Evolutionary conservation across 2,329 filamentous ascomycete genomes (phyloP), one percentile per base, ranked within the genome.

Genomic region (Fusarium sp.): DNA sequence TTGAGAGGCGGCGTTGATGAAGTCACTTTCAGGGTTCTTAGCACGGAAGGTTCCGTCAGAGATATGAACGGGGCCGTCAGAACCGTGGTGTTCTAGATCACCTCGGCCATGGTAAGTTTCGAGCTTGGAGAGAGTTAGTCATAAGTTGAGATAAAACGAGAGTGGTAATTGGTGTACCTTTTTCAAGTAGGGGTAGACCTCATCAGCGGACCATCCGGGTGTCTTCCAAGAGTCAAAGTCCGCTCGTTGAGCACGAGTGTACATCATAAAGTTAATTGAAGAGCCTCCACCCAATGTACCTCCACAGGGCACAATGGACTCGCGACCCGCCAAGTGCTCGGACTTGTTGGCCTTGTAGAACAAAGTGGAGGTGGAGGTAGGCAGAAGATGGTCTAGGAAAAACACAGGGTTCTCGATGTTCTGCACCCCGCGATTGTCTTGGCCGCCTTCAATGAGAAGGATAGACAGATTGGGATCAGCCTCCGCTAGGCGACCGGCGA

Each of bases 31-130:
- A 3, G 80, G 74, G 3, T 56, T 56, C 12, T 74, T 78, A 3
- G 76, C 76, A 17, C 77, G 73, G 69, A 79, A 85, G 0, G 82
- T 81, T 19, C 86, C 84, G 23, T 81, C 78, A 0, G 85, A 86
- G 24, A 90, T 74, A 26, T 86, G 77, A 12, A 89, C 80, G 0
- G 87, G 87, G 0, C 88, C 88, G 23, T 82, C 74, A 38, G 78
- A 73, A 14, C 88, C 88, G 67, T 90, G 88, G 3, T 78, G 62
- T 7, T 77, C 77, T 46, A 78, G 50, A 73, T 80, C 72, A 51
- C 80, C 83, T 26, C 77, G 71, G 7, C 83, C 81, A 64, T 86
- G 82, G 55, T 85, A 89, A 0, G 85, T 89, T 74, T 89, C 87
- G 12, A 88, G 74, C 80, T 82, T 47, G 9, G 17, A 48, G 11